Evolutionary conservation across 1,284 basidiomycete species (phyloP), one percentile per base, ranked within the genome.

Genomic region (Veloboletus limbatus): DNA sequence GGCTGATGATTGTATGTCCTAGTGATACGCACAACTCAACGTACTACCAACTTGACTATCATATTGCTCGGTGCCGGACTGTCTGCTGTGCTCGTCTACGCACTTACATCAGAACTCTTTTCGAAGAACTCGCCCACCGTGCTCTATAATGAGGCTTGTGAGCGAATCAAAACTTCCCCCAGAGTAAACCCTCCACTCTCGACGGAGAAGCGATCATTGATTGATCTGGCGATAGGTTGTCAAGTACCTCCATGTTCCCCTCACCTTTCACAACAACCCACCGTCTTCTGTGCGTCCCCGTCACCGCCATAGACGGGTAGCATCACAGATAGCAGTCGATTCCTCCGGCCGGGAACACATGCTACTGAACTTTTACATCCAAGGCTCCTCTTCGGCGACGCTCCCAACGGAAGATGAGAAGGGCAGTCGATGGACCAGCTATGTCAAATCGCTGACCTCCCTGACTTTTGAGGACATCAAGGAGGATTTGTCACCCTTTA

Each of bases 101-200:
- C 90, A 10, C 76, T 95, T 27, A 86, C 85, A 10, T 88, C 90
- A 18, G 92, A 96, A 67, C 75, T 97, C 6, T 95, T 96, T 67
- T 93, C 92, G 13, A 85, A 80, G 62, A 97, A 97, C 69, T 95
- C 92, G 24, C 91, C 93, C 2, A 92, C 91, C 2, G 91, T 94
- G 24, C 72, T 97, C 41, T 94, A 93, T 63, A 81, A 81, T 32
- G 82, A 92, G 54, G 90, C 92, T 11, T 93, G 92, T 64, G 85
- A 93, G 51, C 78, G 82, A 47, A 89, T 97, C 52, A 82, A 87
- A 56, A 72, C 76, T 8, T 93, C 89, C 21, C 69, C 80, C 35
- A 77, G 75, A 66, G 90, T 92, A 50, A 43, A 72, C 58, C 34
- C 32, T 38, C 33, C 24, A 51, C 53, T 48, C 39, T 58, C 46